Conservation (phyloP, 192 early-diverging fungal species). For the Funneliformis geosporum region DNA sequence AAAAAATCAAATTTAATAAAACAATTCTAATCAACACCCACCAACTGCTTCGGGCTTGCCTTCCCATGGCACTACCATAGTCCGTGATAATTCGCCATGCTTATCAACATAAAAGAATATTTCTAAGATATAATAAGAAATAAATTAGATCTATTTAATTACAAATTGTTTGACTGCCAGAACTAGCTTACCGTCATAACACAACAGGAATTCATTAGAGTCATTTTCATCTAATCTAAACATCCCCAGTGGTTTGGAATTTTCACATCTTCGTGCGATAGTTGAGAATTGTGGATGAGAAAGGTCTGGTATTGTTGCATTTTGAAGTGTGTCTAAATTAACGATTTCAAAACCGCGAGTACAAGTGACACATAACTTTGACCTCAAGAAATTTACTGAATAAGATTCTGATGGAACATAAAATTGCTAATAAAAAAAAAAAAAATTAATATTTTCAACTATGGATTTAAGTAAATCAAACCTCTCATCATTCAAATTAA, state of each 20-base stretch:
- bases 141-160: neutral
- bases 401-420: slow-evolving; percentile 92
- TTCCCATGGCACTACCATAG: slow-evolving; percentile 85
- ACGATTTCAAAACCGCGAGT: slow-evolving; percentile 93
- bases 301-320: slow-evolving; percentile 83
- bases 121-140: slow-evolving; percentile 50
- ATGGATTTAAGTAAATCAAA: too few relatives aligned
- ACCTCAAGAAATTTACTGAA: slow-evolving; percentile 82
- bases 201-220: slow-evolving; percentile 77
- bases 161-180: neutral
- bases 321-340: slow-evolving; percentile 79
- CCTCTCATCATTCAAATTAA: neutral
- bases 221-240: slow-evolving; percentile 66
- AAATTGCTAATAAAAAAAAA: slow-evolving; percentile 70
- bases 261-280: slow-evolving; percentile 70
- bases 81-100: slow-evolving; percentile 72
- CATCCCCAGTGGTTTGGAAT: slow-evolving; percentile 75
- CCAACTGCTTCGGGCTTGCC: slow-evolving; percentile 63
- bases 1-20: neutral
- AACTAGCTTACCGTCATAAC: slow-evolving; percentile 77
- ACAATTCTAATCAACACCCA: neutral
- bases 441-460: neutral
- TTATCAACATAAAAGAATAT: slow-evolving; percentile 92
- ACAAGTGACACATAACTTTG: slow-evolving; percentile 89
- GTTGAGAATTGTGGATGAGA: slow-evolving; percentile 71